Evolutionary conservation across 306 rosid species (phyloP).

Genomic region (Quercus ilex): DNA sequence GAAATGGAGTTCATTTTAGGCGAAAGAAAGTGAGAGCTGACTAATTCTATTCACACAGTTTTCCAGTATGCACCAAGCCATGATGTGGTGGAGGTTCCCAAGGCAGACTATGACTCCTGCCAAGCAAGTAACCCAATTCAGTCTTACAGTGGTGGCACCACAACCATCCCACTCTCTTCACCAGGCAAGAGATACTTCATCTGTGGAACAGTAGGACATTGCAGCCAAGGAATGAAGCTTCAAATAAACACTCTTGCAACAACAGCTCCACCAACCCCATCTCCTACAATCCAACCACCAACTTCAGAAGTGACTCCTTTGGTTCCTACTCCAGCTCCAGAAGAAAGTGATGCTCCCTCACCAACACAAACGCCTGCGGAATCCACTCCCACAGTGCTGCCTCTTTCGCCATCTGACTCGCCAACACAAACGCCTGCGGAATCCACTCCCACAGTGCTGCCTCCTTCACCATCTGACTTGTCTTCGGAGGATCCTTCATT

Average conservation of each 20-base stretch:
- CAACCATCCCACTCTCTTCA: conserved; percentile 57
- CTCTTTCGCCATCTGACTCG: conserved; percentile 13
- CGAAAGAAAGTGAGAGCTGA: not conserved
- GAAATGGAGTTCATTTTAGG: not conserved
- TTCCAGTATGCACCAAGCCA: conserved; percentile 65
- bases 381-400: conserved; percentile 5
- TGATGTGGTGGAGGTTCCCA: conserved; percentile 69
- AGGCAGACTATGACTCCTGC: conserved; percentile 70
- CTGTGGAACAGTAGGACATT: conserved; percentile 73
- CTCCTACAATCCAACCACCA: conserved; percentile 29
- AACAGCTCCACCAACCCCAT: conserved; percentile 28
- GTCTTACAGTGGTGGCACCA: conserved; percentile 55
- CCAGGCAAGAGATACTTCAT: conserved; percentile 80
- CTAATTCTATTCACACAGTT: conserved; percentile 35
- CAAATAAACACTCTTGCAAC: conserved; percentile 61
- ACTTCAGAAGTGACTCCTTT: conserved; percentile 12
- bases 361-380: conserved; percentile 33
- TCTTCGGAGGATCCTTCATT: not conserved
- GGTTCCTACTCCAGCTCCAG: conserved; percentile 41
- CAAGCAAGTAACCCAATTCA: conserved; percentile 43
- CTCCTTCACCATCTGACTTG: conserved; percentile 8
- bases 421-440: conserved; percentile 33
- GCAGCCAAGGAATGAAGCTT: conserved; percentile 74
- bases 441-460: conserved; percentile 5
- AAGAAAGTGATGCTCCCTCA: conserved; percentile 10